phyloP scores from a whole-genome alignment of 371 early-diverging fungal species.

The Mortierella sp. region DNA sequence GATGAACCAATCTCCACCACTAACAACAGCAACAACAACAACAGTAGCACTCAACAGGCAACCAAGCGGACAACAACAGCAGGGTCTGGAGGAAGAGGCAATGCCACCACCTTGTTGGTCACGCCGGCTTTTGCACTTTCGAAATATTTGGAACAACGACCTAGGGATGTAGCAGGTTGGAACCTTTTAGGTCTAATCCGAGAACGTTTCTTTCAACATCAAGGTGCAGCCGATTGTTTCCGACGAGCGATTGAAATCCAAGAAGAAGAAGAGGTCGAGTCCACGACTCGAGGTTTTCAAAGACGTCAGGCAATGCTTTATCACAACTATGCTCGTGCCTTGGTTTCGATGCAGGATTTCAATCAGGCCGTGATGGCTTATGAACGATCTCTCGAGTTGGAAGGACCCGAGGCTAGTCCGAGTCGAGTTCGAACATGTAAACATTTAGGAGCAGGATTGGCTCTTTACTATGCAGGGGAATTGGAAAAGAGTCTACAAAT shows the following conservation, averaged over 20 bases:
- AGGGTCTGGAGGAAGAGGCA: too few relatives aligned
- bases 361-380: slow-evolving; percentile 53
- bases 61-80: too few relatives aligned
- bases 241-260: slow-evolving; percentile 64
- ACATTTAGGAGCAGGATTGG: slow-evolving; percentile 76
- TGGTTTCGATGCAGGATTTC: slow-evolving; percentile 38
- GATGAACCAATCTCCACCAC: slow-evolving; percentile 9
- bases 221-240: slow-evolving; percentile 75
- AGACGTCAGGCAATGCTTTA: slow-evolving; percentile 31
- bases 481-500: slow-evolving; percentile 72
- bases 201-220: slow-evolving; percentile 77
- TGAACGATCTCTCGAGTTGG: slow-evolving; percentile 41
- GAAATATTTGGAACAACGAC: slow-evolving; percentile 76
- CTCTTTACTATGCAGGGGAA: slow-evolving; percentile 78
- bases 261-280: slow-evolving; percentile 47
- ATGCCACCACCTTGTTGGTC: slow-evolving; percentile 49
- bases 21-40: too few relatives aligned
- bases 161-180: slow-evolving; percentile 67
- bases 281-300: not conserved
- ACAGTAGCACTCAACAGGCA: slow-evolving; percentile 9
- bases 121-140: slow-evolving; percentile 75
- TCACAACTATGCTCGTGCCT: slow-evolving; percentile 38
- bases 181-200: slow-evolving; percentile 82
- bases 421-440: slow-evolving; percentile 58
- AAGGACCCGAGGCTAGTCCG: slow-evolving; percentile 45